These are phyloP conservation scores for Russula abietina DNA, from an alignment of 768 basidiomycete genomes.

Conservation along the genomic window DNA sequence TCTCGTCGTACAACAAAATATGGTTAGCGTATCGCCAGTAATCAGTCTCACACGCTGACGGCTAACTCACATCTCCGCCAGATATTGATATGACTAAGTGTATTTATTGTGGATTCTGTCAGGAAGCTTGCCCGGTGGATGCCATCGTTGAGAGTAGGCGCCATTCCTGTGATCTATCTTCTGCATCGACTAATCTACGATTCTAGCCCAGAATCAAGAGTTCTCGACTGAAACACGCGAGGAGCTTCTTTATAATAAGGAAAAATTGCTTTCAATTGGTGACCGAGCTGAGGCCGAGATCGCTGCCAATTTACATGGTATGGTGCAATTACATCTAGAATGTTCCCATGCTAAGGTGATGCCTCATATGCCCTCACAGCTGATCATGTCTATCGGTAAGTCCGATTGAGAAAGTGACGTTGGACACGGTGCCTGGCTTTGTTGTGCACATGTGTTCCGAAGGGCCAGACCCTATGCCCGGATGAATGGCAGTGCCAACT, in stretches of 20 bases:
- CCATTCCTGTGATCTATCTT: neutral
- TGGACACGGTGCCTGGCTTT: neutral
- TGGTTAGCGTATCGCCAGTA: conserved; percentile 42
- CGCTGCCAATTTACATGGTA: conserved; percentile 85
- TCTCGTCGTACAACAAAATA: conserved; percentile 97
- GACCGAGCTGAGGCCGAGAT: conserved; percentile 97
- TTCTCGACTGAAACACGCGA: conserved; percentile 97
- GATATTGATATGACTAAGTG: conserved; percentile 99
- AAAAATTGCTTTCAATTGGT: conserved; percentile 94
- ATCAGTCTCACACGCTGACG: neutral
- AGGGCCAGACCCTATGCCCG: neutral
- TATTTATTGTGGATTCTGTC: conserved; percentile 99
- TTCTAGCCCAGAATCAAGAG: conserved; percentile 90
- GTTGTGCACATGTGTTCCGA: neutral
- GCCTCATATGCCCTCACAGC: conserved; percentile 54
- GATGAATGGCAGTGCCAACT: conserved; percentile 1
- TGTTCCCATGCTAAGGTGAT: conserved; percentile 24
- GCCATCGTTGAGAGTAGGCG: conserved; percentile 96
- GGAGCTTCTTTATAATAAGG: conserved; percentile 98
- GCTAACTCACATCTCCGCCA: conserved; percentile 29
- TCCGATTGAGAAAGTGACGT: neutral
- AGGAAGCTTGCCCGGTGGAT: conserved; percentile 98
- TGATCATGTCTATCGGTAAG: conserved; percentile 82
- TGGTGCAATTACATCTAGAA: conserved; percentile 25
- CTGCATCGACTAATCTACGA: neutral